Conservation (phyloP, 2,329 filamentous ascomycete species). For the Aspergillus sp. region DNA sequence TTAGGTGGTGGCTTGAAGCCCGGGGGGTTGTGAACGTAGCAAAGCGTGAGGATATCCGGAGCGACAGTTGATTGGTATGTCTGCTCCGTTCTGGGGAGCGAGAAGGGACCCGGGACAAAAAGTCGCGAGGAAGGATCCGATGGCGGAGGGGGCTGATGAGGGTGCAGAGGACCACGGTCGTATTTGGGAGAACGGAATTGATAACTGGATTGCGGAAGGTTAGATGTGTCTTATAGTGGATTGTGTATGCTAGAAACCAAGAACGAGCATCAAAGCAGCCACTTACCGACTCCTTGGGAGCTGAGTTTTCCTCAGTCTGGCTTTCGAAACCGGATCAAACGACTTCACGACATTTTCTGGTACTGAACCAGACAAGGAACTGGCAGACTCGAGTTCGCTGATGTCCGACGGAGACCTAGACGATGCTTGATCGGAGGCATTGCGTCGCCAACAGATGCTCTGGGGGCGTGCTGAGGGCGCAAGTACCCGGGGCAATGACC, state of each 20-base stretch:
- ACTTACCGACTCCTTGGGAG: slow-evolving; percentile 52
- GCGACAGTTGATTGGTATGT: slow-evolving; percentile 85
- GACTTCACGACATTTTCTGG: slow-evolving; percentile 38
- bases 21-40: slow-evolving; percentile 80
- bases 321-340: slow-evolving; percentile 48
- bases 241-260: not conserved
- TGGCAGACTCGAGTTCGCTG: slow-evolving; percentile 44
- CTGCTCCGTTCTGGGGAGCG: slow-evolving; percentile 78
- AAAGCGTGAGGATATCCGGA: slow-evolving; percentile 80
- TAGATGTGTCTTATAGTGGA: not conserved
- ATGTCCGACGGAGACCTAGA: slow-evolving; percentile 24
- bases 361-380: slow-evolving; percentile 39
- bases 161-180: slow-evolving; percentile 88
- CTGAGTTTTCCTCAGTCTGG: slow-evolving; percentile 38
- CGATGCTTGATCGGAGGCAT: slow-evolving; percentile 42
- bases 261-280: too few species aligned
- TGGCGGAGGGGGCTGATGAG: slow-evolving; percentile 79
- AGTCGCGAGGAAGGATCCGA: slow-evolving; percentile 84
- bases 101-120: slow-evolving; percentile 89
- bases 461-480: slow-evolving; percentile 25
- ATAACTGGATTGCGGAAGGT: slow-evolving; percentile 59
- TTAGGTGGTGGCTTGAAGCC: slow-evolving; percentile 59
- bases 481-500: slow-evolving; percentile 32
- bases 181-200: slow-evolving; percentile 93
- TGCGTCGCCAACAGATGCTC: slow-evolving; percentile 35